phyloP scores from a whole-genome alignment of 176 grass and related monocot species.

The Hyparrhenia diplandra region DNA sequence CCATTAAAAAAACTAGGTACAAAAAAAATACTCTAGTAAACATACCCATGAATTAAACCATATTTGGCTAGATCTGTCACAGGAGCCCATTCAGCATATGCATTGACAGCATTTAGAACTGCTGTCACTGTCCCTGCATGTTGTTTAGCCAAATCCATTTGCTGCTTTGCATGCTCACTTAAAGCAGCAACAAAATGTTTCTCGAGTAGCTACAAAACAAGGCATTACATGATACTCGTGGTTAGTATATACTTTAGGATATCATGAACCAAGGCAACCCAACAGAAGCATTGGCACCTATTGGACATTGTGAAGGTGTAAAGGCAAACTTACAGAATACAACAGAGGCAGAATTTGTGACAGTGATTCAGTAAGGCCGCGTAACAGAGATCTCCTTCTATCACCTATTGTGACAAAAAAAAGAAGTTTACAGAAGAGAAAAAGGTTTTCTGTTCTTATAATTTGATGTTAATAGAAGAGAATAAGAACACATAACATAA shows the following conservation, averaged over 20 bases:
- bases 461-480: conserved; percentile 9
- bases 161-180: conserved; percentile 60
- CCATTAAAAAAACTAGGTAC: not conserved
- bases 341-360: conserved; percentile 78
- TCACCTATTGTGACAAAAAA: conserved; percentile 64
- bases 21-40: conserved; percentile 13
- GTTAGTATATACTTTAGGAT: conserved; percentile 4
- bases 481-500: not conserved
- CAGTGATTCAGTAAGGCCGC: conserved; percentile 89
- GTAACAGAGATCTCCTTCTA: conserved; percentile 71
- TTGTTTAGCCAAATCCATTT: conserved; percentile 75
- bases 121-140: conserved; percentile 76
- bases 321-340: conserved; percentile 73
- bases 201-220: conserved; percentile 68
- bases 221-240: conserved; percentile 16
- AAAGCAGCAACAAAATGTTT: conserved; percentile 92
- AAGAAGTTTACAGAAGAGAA: conserved; percentile 2
- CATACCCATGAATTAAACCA: conserved; percentile 91
- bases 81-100: too few species aligned
- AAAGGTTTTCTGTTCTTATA: conserved; percentile 1
- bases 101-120: conserved; percentile 84
- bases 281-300: not conserved
- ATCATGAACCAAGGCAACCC: not conserved
- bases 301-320: conserved; percentile 9
- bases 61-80: too few species aligned